Evolutionary conservation across 2,329 filamentous ascomycete genomes (phyloP).

Genomic region (Cladosporium sp.): DNA sequence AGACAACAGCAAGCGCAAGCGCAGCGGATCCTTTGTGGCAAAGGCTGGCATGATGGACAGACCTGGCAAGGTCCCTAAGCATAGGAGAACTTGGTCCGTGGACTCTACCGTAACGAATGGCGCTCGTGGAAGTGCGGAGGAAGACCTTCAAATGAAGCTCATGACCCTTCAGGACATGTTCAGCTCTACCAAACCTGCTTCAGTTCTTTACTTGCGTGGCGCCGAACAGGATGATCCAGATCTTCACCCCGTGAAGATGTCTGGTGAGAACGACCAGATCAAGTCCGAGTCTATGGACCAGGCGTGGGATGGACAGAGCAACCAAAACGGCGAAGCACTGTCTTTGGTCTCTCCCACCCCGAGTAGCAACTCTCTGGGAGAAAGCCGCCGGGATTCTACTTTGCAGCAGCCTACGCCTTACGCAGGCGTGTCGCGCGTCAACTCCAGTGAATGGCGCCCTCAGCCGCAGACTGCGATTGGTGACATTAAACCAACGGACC

Average conservation of each 20-base stretch:
- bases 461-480: slow-evolving; percentile 51
- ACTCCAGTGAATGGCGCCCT: slow-evolving; percentile 46
- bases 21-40: slow-evolving; percentile 46
- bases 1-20: slow-evolving; percentile 58
- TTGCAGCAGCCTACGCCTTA: slow-evolving; percentile 44
- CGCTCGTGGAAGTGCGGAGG: slow-evolving; percentile 47
- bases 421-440: slow-evolving; percentile 39
- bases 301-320: slow-evolving; percentile 49
- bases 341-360: slow-evolving; percentile 49
- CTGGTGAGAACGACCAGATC: slow-evolving; percentile 60
- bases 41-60: slow-evolving; percentile 46
- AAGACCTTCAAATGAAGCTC: slow-evolving; percentile 75
- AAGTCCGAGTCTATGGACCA: slow-evolving; percentile 46
- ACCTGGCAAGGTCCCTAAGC: slow-evolving; percentile 80
- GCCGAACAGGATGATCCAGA: slow-evolving; percentile 78
- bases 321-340: slow-evolving; percentile 55
- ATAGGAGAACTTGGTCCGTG: slow-evolving; percentile 94
- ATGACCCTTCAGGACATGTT: slow-evolving; percentile 84
- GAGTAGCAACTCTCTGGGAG: slow-evolving; percentile 42
- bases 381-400: slow-evolving; percentile 36
- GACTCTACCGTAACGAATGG: slow-evolving; percentile 59
- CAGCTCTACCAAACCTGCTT: slow-evolving; percentile 73
- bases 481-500: slow-evolving; percentile 39
- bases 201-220: slow-evolving; percentile 72
- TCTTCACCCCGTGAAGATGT: slow-evolving; percentile 68